Evolutionary conservation across 495 filamentous ascomycete genomes (phyloP).

Genomic region (Talaromyces liani): DNA sequence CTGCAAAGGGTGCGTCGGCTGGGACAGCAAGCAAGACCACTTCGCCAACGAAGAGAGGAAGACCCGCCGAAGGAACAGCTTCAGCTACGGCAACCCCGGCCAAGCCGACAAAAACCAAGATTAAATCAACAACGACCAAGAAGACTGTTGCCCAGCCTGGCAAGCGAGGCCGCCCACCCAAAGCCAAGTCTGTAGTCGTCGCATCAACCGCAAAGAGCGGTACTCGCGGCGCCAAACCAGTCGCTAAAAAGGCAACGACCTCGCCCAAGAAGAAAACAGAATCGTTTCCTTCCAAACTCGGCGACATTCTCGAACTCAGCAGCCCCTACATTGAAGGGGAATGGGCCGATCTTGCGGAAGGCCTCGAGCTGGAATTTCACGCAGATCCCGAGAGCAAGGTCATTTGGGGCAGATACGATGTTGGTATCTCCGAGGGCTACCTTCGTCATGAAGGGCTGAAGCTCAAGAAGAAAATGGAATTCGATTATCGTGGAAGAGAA

Average conservation of each 20-base stretch:
- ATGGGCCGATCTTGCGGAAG: background rate
- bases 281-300: background rate
- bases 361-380: background rate
- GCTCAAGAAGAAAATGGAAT: background rate
- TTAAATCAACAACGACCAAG: background rate
- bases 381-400: background rate
- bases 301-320: background rate
- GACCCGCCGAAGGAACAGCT: background rate
- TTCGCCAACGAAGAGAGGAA: background rate
- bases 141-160: background rate
- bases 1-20: background rate
- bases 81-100: background rate
- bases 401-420: background rate
- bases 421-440: background rate
- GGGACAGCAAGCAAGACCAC: background rate
- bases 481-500: background rate
- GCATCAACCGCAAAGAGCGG: background rate
- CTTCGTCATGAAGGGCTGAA: background rate
- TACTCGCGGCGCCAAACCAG: background rate
- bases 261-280: background rate
- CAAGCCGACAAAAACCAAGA: background rate
- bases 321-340: background rate
- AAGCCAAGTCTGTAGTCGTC: background rate
- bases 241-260: background rate
- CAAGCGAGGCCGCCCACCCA: constrained; percentile 3